phyloP scores from a whole-genome alignment of 2,329 filamentous ascomycete species.

The Aspergillus sp. region DNA sequence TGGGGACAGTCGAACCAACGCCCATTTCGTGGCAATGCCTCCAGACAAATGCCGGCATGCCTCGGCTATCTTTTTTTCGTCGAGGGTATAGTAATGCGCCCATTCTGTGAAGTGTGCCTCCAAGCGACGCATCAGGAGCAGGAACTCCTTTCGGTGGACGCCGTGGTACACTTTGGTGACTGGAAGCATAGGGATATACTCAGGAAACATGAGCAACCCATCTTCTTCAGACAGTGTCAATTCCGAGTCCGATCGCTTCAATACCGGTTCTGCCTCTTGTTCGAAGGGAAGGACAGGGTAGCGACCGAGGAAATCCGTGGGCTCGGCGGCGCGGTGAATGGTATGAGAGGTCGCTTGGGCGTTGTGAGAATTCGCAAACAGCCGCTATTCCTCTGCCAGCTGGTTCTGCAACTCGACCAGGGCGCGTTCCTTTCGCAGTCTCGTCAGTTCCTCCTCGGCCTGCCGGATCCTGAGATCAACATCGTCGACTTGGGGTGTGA shows the following conservation, averaged over 20 bases:
- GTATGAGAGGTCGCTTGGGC: not conserved
- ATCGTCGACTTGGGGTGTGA: not conserved
- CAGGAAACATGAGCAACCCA: not conserved
- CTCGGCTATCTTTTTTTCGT: not conserved
- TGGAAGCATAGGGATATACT: not conserved
- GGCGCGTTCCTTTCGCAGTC: conserved; percentile 4
- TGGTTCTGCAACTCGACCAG: conserved; percentile 5
- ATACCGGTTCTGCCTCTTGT: not conserved
- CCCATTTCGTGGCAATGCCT: not conserved
- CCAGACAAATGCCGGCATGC: not conserved
- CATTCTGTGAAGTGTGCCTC: not conserved
- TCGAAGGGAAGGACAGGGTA: not conserved
- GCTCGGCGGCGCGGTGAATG: not conserved
- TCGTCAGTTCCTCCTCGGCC: conserved; percentile 3
- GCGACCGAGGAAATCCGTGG: not conserved
- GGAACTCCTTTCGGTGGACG: conserved; percentile 1
- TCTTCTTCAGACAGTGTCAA: not conserved
- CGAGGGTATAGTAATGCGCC: not conserved
- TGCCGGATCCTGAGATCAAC: conserved; percentile 2
- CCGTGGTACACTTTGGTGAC: not conserved
- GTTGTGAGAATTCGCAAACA: not conserved
- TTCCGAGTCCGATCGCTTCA: conserved; percentile 1
- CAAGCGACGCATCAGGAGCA: not conserved
- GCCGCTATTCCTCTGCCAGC: conserved; percentile 1
- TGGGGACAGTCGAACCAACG: not conserved